These are phyloP conservation scores for Tulasnella sp. DNA, from an alignment of 768 basidiomycete species.

Conservation along the genomic window DNA sequence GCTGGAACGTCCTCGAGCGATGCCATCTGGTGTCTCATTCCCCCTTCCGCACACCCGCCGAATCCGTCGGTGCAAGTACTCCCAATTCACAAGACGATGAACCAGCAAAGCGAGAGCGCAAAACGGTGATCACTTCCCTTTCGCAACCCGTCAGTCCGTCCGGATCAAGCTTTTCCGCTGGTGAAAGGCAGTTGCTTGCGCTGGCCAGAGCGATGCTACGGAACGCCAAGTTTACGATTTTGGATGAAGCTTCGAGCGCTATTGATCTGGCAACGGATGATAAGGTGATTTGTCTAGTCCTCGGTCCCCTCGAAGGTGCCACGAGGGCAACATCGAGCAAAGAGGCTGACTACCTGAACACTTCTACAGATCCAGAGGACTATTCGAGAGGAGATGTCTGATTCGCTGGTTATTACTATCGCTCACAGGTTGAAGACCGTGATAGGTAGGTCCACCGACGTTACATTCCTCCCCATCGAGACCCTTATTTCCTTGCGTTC, in stretches of 20 bases:
- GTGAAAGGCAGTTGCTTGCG: conserved; percentile 72
- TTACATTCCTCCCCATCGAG: conserved; percentile 14
- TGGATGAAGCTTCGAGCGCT: conserved; percentile 77
- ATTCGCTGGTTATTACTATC: conserved; percentile 75
- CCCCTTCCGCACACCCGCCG: conserved; percentile 37
- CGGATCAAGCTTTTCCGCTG: conserved; percentile 59
- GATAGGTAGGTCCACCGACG: conserved; percentile 40
- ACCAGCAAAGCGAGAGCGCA: background rate
- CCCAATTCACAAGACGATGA: background rate
- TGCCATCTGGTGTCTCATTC: background rate
- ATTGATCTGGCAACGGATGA: conserved; percentile 70
- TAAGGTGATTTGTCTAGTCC: conserved; percentile 46
- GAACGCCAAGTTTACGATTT: conserved; percentile 61
- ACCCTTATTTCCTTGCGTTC: background rate
- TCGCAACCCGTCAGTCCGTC: conserved; percentile 60
- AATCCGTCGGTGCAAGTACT: conserved; percentile 34
- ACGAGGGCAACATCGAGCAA: no score
- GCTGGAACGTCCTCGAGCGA: conserved; percentile 72
- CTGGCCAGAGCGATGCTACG: conserved; percentile 64
- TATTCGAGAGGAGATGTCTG: conserved; percentile 65
- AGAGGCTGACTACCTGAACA: no score
- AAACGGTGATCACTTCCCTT: conserved; percentile 40
- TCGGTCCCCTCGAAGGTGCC: no score
- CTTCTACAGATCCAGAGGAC: conserved; percentile 57
- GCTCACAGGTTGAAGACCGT: conserved; percentile 77